Conservation (phyloP, 331 rosid species). For the Quercus phellos region DNA sequence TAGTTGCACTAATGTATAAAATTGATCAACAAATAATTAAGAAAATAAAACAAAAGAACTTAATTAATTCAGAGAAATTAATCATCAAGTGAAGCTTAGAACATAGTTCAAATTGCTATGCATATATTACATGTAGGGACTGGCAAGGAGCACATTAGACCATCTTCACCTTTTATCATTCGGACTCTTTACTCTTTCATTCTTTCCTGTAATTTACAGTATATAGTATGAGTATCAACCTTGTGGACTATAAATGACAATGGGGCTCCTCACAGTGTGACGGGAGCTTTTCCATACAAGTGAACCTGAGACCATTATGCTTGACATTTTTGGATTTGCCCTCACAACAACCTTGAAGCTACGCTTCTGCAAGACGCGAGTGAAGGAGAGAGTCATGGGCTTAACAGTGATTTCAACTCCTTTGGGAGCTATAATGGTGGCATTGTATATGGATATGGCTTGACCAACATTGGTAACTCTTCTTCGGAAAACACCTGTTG, state of each 20-base stretch:
- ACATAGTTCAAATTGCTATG: too few species aligned
- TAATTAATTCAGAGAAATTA: too few species aligned
- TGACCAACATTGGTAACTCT: conserved; percentile 75
- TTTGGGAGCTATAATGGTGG: conserved; percentile 49
- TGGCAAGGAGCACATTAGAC: too few species aligned
- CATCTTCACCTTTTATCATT: too few species aligned
- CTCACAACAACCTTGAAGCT: conserved; percentile 75
- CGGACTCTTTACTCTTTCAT: too few species aligned
- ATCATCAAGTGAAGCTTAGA: too few species aligned
- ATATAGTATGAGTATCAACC: too few species aligned
- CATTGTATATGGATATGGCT: conserved; percentile 47
- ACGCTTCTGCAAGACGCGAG: conserved; percentile 34
- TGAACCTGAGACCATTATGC: conserved; percentile 49
- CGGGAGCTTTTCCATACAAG: conserved; percentile 54
- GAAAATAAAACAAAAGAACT: too few species aligned
- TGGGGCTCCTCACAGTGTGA: conserved; percentile 60
- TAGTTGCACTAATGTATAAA: too few species aligned
- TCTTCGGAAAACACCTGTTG: conserved; percentile 49
- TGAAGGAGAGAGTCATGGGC: conserved; percentile 47
- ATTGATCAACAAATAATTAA: too few species aligned
- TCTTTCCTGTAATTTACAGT: too few species aligned
- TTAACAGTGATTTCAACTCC: conserved; percentile 56
- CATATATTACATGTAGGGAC: too few species aligned
- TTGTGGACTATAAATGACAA: conserved; percentile 33
- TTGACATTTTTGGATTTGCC: conserved; percentile 41